Evolutionary conservation across 345 rosid species (phyloP).

Genomic region (Microthlaspi erraticum): DNA sequence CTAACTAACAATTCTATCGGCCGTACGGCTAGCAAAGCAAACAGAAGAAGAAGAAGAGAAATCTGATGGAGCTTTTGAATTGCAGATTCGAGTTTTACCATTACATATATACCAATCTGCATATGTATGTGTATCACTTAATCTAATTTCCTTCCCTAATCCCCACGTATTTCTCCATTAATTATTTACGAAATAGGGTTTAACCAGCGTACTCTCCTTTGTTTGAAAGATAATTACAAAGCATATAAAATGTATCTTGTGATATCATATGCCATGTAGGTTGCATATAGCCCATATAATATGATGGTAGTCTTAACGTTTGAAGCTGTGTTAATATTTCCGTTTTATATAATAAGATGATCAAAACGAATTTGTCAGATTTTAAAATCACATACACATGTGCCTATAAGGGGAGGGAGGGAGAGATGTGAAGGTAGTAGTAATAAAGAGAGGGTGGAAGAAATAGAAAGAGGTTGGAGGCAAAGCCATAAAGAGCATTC

Average conservation of each 20-base stretch:
- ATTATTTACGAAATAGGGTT: not conserved
- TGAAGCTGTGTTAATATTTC: not conserved
- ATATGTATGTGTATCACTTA: not conserved
- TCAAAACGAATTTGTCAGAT: not conserved
- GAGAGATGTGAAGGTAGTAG: not conserved
- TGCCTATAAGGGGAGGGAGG: not conserved
- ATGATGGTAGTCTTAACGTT: not conserved
- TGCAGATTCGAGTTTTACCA: not conserved
- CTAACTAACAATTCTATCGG: slow-evolving; percentile 35
- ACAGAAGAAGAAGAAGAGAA: not conserved
- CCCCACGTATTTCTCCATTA: not conserved
- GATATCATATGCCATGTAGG: not conserved
- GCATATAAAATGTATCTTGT: not conserved
- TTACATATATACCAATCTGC: no score
- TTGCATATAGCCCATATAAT: not conserved
- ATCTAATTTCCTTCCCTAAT: not conserved
- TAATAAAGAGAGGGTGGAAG: slow-evolving; percentile 39
- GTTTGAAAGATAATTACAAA: slow-evolving; percentile 7
- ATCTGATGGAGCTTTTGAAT: slow-evolving; percentile 12
- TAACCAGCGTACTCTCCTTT: not conserved
- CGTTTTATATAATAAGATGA: not conserved
- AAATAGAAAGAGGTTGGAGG: slow-evolving; percentile 47
- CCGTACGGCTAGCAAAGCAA: slow-evolving; percentile 28
- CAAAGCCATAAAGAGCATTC: slow-evolving; percentile 49
- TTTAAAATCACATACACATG: slow-evolving; percentile 13